Evolutionary conservation across 768 basidiomycete genomes (phyloP).

Genomic region (Chalciporus sphaerocephalus): DNA sequence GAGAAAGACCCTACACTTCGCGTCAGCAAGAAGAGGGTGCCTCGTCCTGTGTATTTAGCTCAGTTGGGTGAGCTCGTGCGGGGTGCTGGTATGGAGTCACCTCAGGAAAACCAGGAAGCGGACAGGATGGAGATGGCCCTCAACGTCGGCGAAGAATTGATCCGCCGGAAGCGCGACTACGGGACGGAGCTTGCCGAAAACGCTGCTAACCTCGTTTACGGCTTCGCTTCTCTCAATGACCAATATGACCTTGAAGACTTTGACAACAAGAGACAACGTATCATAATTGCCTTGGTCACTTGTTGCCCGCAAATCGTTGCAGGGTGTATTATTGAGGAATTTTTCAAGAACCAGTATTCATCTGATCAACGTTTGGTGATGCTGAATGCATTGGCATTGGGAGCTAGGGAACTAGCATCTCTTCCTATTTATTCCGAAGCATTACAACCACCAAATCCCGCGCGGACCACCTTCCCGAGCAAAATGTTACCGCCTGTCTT

Average conservation of each 20-base stretch:
- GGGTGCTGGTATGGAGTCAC: constrained; percentile 45
- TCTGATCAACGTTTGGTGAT: constrained; percentile 79
- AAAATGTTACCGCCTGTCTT: constrained; percentile 69
- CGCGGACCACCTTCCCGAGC: constrained; percentile 64
- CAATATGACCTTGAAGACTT: constrained; percentile 84
- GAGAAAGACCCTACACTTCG: constrained; percentile 81
- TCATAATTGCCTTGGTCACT: constrained; percentile 73
- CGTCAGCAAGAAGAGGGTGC: constrained; percentile 61
- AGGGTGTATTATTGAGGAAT: constrained; percentile 84
- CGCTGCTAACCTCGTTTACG: constrained; percentile 73
- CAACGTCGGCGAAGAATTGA: constrained; percentile 72
- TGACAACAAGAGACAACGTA: constrained; percentile 66
- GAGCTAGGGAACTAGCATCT: constrained; percentile 76
- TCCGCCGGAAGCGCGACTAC: constrained; percentile 77
- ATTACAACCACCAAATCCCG: constrained; percentile 29
- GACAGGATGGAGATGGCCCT: constrained; percentile 80
- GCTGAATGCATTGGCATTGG: constrained; percentile 80
- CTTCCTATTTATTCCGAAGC: constrained; percentile 31
- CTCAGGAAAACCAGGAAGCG: constrained; percentile 60
- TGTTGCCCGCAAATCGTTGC: constrained; percentile 76
- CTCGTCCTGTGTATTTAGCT: constrained; percentile 84
- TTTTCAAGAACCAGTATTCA: constrained; percentile 92
- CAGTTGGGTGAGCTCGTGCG: constrained; percentile 81
- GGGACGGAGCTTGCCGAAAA: constrained; percentile 94
- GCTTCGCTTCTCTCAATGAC: constrained; percentile 70